A percentile compares a stretch with the other conserved stretches of the same genome.
These are phyloP conservation scores for Aspergillus heteromorphus DNA, from an alignment of 495 filamentous ascomycete genomes.

Conservation along the genomic window DNA sequence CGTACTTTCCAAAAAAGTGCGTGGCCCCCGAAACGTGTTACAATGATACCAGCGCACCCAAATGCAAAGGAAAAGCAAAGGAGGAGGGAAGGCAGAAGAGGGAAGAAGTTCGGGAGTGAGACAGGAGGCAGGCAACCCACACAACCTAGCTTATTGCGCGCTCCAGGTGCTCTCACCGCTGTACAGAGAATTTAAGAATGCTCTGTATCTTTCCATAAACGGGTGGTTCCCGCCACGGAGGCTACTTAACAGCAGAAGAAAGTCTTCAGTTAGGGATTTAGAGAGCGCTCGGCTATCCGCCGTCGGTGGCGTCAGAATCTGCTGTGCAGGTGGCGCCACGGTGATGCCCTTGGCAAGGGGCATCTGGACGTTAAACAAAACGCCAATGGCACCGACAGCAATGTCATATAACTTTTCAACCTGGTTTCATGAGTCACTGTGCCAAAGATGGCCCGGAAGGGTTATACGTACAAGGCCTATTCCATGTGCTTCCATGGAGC, in stretches of 20 bases:
- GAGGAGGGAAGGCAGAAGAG: background rate
- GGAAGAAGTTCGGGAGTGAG: background rate
- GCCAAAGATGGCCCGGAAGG: background rate
- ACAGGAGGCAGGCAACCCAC: background rate
- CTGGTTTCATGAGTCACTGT: constrained; percentile 18
- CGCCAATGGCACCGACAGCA: constrained; percentile 31
- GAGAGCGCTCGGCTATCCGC: constrained; percentile 1
- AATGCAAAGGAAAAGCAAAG: background rate
- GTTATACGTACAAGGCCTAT: constrained; percentile 57
- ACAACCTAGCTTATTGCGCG: constrained; percentile 9
- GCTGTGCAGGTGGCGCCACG: background rate
- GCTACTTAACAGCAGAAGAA: constrained; percentile 28
- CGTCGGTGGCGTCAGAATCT: background rate
- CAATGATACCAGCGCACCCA: background rate
- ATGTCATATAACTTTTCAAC: constrained; percentile 41
- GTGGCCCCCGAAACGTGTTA: background rate
- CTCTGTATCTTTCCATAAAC: constrained; percentile 31
- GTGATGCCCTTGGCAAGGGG: constrained; percentile 15
- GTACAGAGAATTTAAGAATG: constrained; percentile 25
- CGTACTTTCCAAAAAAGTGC: background rate
- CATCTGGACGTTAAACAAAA: constrained; percentile 28
- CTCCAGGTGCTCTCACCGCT: constrained; percentile 20
- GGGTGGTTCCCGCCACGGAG: constrained; percentile 40
- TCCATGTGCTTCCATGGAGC: constrained; percentile 67
- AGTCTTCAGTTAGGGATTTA: constrained; percentile 31